Conservation (phyloP, 805 yeast species). For the Dipodascopsis tothii region DNA sequence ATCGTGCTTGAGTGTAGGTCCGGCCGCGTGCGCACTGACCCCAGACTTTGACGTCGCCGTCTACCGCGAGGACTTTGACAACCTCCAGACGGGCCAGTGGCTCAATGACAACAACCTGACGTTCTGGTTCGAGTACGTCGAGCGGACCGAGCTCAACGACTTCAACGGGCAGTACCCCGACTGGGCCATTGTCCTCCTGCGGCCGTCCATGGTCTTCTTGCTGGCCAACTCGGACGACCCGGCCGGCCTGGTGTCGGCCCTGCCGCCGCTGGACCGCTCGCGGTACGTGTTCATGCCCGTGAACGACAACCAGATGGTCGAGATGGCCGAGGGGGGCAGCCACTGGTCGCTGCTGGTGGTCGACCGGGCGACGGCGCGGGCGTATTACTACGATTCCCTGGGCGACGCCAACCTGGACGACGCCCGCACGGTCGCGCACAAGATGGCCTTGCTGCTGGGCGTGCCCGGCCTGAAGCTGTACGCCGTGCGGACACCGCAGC, state of each 20-base stretch:
- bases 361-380: constrained; percentile 40
- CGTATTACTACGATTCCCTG: constrained; percentile 57
- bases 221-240: constrained; percentile 42
- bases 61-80: constrained; percentile 52
- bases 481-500: constrained; percentile 17
- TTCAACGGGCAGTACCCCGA: constrained; percentile 3
- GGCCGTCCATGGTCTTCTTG: constrained; percentile 61
- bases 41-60: no score
- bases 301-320: constrained; percentile 57
- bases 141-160: constrained; percentile 24
- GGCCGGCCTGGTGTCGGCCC: constrained; percentile 36
- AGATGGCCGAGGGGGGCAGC: constrained; percentile 55
- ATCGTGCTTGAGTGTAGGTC: no score
- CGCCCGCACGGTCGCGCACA: constrained; percentile 31
- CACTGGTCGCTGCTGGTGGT: constrained; percentile 69
- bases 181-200: constrained; percentile 28
- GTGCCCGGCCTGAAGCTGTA: background rate
- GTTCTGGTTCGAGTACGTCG: constrained; percentile 53
- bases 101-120: constrained; percentile 63
- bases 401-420: constrained; percentile 37
- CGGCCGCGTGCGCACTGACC: no score
- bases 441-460: constrained; percentile 28
- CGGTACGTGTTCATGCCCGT: constrained; percentile 58
- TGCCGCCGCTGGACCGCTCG: constrained; percentile 41
- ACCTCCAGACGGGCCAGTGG: constrained; percentile 62